Percentiles rank a stretch among this genome's conserved stretches.
phyloP scores from a whole-genome alignment of 768 basidiomycete genomes.

The Leccinum variicolor region DNA sequence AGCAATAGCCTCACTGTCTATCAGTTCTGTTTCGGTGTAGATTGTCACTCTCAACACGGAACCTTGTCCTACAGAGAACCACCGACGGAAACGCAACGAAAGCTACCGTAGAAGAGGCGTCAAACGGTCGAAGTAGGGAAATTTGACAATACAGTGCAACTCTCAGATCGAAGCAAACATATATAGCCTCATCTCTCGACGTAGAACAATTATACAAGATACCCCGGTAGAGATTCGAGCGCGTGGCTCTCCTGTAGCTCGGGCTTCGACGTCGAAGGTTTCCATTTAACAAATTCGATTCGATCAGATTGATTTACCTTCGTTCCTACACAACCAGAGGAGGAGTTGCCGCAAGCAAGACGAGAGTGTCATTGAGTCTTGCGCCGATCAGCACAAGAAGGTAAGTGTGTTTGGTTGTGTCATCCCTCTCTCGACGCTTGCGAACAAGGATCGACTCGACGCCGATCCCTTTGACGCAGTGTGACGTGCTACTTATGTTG shows the following conservation, averaged over 20 bases:
- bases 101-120: neutral
- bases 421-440: slow-evolving; percentile 4
- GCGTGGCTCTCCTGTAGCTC: slow-evolving; percentile 18
- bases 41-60: slow-evolving; percentile 1
- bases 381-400: slow-evolving; percentile 4
- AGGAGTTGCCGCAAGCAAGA: neutral
- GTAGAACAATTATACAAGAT: slow-evolving; percentile 16
- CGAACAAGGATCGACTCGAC: slow-evolving; percentile 4
- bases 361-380: slow-evolving; percentile 13
- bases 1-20: neutral
- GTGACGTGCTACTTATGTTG: neutral
- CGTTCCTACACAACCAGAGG: slow-evolving; percentile 15
- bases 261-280: slow-evolving; percentile 14
- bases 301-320: slow-evolving; percentile 22
- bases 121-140: slow-evolving; percentile 10
- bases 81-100: neutral
- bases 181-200: slow-evolving; percentile 10
- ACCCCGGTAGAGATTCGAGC: slow-evolving; percentile 13
- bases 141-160: neutral
- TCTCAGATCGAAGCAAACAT: slow-evolving; percentile 10
- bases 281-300: slow-evolving; percentile 19
- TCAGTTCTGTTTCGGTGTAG: neutral
- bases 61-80: neutral
- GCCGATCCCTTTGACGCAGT: slow-evolving; percentile 13
- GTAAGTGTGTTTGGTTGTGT: neutral